Percentiles rank a stretch among this genome's conserved stretches.
Conservation (phyloP, 2,329 filamentous ascomycete species). For the Cercospora citrullina region DNA sequence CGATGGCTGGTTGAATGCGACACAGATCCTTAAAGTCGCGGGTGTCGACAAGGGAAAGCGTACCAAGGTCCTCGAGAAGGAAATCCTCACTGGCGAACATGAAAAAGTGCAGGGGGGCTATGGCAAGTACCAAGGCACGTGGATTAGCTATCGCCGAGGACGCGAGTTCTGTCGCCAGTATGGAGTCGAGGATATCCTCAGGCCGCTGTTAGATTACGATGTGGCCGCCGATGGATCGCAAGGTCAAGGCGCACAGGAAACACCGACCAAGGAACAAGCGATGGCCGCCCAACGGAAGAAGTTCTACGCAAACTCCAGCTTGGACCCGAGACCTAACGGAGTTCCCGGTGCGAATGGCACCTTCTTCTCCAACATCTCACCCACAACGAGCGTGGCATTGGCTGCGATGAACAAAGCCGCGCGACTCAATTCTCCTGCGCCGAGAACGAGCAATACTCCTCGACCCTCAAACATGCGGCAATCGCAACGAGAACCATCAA, state of each 20-base stretch:
- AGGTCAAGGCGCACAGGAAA: slow-evolving; percentile 77
- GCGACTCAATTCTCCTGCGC: slow-evolving; percentile 82
- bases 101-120: slow-evolving; percentile 99
- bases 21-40: slow-evolving; percentile 95
- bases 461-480: slow-evolving; percentile 68
- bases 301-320: slow-evolving; percentile 74
- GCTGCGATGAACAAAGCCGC: slow-evolving; percentile 92
- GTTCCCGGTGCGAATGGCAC: slow-evolving; percentile 65
- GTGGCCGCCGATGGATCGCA: slow-evolving; percentile 72
- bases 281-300: slow-evolving; percentile 91
- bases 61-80: slow-evolving; percentile 96
- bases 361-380: slow-evolving; percentile 96
- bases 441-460: slow-evolving; percentile 62
- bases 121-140: slow-evolving; percentile 98
- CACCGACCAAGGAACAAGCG: slow-evolving; percentile 96
- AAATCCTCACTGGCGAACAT: slow-evolving; percentile 92
- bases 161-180: slow-evolving; percentile 84
- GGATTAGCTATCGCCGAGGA: slow-evolving; percentile 92
- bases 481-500: slow-evolving; percentile 67
- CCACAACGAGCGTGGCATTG: slow-evolving; percentile 86
- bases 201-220: slow-evolving; percentile 75
- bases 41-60: slow-evolving; percentile 97
- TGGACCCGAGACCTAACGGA: slow-evolving; percentile 55
- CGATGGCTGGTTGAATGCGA: slow-evolving; percentile 97
- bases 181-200: slow-evolving; percentile 72